phyloP scores from a whole-genome alignment of 2,329 filamentous ascomycete genomes.

The Hypoxylon sp. region DNA sequence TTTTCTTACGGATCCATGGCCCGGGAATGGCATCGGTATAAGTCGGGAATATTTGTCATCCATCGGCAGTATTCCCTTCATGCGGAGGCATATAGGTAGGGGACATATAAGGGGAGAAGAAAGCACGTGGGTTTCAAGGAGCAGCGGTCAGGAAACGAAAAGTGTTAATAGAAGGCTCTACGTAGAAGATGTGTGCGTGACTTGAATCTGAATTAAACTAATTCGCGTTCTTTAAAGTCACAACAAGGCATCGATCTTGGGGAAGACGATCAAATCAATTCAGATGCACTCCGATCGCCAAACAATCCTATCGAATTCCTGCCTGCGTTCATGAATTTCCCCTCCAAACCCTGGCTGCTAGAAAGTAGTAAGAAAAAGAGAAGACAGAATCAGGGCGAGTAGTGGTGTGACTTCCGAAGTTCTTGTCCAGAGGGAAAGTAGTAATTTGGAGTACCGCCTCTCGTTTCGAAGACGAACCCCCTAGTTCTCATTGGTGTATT shows the following conservation, averaged over 20 bases:
- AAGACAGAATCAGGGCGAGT: conserved; percentile 45
- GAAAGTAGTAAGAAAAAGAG: conserved; percentile 53
- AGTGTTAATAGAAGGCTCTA: conserved; percentile 3
- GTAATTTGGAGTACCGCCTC: conserved; percentile 19
- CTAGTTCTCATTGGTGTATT: conserved; percentile 40
- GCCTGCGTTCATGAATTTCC: conserved; percentile 54
- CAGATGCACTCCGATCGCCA: conserved; percentile 55
- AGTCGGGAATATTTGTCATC: conserved; percentile 23
- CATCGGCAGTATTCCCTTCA: conserved; percentile 22
- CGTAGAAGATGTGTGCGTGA: conserved; percentile 1
- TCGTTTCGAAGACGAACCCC: conserved; percentile 41
- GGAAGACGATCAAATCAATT: conserved; percentile 54
- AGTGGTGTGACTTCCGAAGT: conserved; percentile 39
- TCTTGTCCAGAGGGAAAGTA: conserved; percentile 43
- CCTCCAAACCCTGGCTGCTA: conserved; percentile 50
- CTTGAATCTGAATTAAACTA: conserved; percentile 15
- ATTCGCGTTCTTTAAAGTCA: conserved; percentile 16
- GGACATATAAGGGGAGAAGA: neutral
- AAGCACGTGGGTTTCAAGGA: conserved; percentile 11
- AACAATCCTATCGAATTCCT: conserved; percentile 55
- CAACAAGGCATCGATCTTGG: conserved; percentile 18
- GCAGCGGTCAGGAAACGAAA: conserved; percentile 3
- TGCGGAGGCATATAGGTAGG: neutral
- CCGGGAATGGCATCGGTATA: conserved; percentile 33
- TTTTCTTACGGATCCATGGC: conserved; percentile 18